A percentile compares a stretch with the other conserved stretches of the same genome.
These are phyloP conservation scores for Trichoderma hamatum DNA, from an alignment of 2,329 filamentous ascomycete species.

Conservation along the genomic window DNA sequence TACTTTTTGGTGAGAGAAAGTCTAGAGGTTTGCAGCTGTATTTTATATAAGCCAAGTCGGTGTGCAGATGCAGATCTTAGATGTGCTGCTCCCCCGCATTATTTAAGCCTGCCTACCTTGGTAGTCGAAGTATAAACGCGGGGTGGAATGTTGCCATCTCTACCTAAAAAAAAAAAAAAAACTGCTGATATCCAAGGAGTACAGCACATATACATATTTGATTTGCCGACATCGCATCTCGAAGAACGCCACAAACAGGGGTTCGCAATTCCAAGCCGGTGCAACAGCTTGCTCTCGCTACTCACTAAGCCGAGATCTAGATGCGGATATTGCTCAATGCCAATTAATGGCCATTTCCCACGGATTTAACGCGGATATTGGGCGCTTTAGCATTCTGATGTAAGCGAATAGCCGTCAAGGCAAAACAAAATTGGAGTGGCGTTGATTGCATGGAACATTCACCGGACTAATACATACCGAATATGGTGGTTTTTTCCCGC, in stretches of 20 bases:
- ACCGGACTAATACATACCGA: background rate
- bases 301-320: background rate
- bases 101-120: background rate
- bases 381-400: background rate
- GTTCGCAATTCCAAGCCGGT: background rate
- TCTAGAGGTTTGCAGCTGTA: too few relatives aligned
- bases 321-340: background rate
- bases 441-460: background rate
- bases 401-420: background rate
- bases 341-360: background rate
- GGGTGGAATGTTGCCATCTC: background rate
- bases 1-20: background rate
- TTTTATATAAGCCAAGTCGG: background rate
- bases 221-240: slow-evolving; percentile 1
- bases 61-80: background rate
- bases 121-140: background rate
- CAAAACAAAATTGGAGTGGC: background rate
- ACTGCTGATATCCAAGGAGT: background rate
- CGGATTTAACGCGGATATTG: background rate
- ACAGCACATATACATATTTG: background rate
- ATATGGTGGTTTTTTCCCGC: background rate
- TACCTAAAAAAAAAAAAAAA: background rate
- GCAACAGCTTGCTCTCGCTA: background rate
- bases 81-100: slow-evolving; percentile 2
- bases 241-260: background rate